Conservation (phyloP, 2,329 filamentous ascomycete species). For the Falciphora oryzae region DNA sequence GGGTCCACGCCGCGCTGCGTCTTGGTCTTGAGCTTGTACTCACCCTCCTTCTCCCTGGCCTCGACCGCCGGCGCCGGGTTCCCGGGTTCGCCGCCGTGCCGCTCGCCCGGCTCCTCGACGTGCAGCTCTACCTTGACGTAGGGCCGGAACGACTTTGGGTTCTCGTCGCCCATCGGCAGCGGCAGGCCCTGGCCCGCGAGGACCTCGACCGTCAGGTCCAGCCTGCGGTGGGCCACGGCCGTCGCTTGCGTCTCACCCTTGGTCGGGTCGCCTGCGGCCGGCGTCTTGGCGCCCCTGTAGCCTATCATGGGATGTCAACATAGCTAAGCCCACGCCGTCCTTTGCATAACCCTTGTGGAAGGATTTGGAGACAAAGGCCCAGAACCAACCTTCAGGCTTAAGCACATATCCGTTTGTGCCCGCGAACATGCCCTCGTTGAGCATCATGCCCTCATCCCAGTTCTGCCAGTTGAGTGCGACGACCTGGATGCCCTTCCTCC, state of each 20-base stretch:
- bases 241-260: conserved; percentile 13
- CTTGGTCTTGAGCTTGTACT: conserved; percentile 48
- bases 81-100: conserved; percentile 33
- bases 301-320: conserved; percentile 13
- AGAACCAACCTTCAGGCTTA: conserved; percentile 62
- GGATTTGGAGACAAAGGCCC: neutral
- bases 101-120: conserved; percentile 56
- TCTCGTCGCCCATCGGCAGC: conserved; percentile 49
- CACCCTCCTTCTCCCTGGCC: conserved; percentile 50
- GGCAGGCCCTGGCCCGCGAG: conserved; percentile 73
- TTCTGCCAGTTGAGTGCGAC: conserved; percentile 93
- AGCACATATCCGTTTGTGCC: conserved; percentile 79
- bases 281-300: conserved; percentile 30
- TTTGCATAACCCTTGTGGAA: neutral
- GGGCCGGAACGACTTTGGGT: conserved; percentile 58
- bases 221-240: conserved; percentile 44
- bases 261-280: conserved; percentile 23
- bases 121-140: conserved; percentile 84
- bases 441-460: conserved; percentile 89
- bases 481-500: conserved; percentile 84
- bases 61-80: conserved; percentile 24
- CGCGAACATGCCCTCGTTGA: conserved; percentile 88
- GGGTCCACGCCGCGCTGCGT: conserved; percentile 53
- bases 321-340: neutral
- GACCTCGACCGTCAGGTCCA: conserved; percentile 68